phyloP scores from a whole-genome alignment of 2,329 filamentous ascomycete species.

The Aspergillus arachidicola region DNA sequence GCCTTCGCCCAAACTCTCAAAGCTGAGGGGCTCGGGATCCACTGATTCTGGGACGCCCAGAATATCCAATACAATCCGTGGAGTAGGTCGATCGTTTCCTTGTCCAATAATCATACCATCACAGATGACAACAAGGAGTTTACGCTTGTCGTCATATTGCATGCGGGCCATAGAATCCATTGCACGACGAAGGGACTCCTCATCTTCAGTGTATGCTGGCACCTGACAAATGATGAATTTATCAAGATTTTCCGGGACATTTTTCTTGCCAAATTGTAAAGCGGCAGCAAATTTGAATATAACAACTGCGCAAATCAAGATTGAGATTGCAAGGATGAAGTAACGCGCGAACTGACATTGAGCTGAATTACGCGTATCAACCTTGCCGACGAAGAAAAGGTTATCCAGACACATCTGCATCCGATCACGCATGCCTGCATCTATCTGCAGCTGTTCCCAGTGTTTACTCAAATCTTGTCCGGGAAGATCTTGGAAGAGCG shows the following conservation, averaged over 20 bases:
- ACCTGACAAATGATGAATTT: conserved; percentile 99
- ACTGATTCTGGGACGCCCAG: conserved; percentile 90
- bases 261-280: conserved; percentile 89
- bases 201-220: conserved; percentile 96
- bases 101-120: conserved; percentile 99
- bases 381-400: conserved; percentile 87
- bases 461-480: conserved; percentile 81
- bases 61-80: conserved; percentile 95
- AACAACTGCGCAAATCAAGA: conserved; percentile 78
- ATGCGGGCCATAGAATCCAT: conserved; percentile 95
- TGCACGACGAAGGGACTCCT: conserved; percentile 92
- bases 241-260: conserved; percentile 90
- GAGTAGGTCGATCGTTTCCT: conserved; percentile 94
- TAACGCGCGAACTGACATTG: conserved; percentile 88
- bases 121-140: conserved; percentile 87
- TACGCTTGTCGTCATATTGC: conserved; percentile 98
- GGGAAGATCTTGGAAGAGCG: conserved; percentile 74
- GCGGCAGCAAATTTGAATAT: conserved; percentile 96
- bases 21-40: conserved; percentile 93
- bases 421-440: conserved; percentile 57
- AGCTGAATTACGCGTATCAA: conserved; percentile 86
- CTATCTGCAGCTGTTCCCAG: conserved; percentile 72
- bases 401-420: conserved; percentile 90
- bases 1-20: conserved; percentile 93
- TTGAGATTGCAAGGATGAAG: conserved; percentile 81